phyloP scores from a whole-genome alignment of 805 yeast genomes.

The Kodamaea neixiangensis region DNA sequence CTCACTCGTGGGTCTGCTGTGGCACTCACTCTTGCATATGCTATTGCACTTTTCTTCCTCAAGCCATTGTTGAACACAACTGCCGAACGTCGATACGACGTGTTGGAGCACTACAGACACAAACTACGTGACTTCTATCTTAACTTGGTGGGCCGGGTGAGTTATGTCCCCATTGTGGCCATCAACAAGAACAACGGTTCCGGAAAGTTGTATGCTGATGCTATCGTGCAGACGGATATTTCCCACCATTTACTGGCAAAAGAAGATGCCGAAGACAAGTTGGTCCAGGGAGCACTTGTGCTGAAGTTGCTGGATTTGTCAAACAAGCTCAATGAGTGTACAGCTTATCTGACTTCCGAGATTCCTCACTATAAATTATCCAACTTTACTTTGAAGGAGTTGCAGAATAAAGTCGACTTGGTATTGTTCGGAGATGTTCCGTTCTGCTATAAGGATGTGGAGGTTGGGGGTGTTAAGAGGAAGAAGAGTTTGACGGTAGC shows the following conservation, averaged over 20 bases:
- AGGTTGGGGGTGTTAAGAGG: conserved; percentile 12
- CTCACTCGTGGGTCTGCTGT: conserved; percentile 39
- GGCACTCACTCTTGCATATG: conserved; percentile 28
- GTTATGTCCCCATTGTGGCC: conserved; percentile 43
- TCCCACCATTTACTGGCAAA: conserved; percentile 13
- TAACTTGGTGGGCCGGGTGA: conserved; percentile 33
- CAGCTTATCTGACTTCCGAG: conserved; percentile 28
- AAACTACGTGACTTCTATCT: conserved; percentile 39
- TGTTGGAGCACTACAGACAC: conserved; percentile 33
- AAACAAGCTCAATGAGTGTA: conserved; percentile 24
- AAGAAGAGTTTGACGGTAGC: conserved; percentile 35
- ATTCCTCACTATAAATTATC: conserved; percentile 35
- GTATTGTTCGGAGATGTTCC: conserved; percentile 36
- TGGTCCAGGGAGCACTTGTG: conserved; percentile 26
- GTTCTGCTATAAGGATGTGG: conserved; percentile 19
- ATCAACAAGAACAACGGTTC: conserved; percentile 20
- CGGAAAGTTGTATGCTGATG: conserved; percentile 38
- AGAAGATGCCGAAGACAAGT: conserved; percentile 26
- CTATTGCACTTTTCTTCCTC: conserved; percentile 33
- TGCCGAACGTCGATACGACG: conserved; percentile 31
- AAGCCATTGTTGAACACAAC: conserved; percentile 38
- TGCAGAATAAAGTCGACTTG: conserved; percentile 38
- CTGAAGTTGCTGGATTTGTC: conserved; percentile 26
- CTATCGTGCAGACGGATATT: conserved; percentile 38
- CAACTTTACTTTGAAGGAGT: conserved; percentile 32